Evolutionary conservation across 108 stramenopile genomes (phyloP), one percentile per base, ranked within the genome.

Genomic region (Pseudonitzschia delicatissima): DNA sequence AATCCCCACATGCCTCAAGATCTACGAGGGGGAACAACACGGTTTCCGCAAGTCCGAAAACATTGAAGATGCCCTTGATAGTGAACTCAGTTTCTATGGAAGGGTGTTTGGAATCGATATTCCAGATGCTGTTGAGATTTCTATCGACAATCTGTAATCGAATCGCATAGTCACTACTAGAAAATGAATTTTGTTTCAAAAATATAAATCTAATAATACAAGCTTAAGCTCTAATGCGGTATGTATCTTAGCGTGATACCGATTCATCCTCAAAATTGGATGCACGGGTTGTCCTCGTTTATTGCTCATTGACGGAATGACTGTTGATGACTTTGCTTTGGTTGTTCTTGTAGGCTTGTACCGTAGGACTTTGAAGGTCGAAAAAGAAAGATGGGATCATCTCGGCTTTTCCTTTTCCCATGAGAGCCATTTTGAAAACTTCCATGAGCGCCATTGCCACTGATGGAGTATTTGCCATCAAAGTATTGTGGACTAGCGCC

Each of bases 31-130:
- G 35, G 91, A 93, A 67, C 88, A 90, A 68, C 91, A 93, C 62
- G 91, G 91, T 4, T 93, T 93, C 59, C 81, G 91, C 49, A 87
- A 93, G 71, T 76, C 88, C n/a, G 83, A 86, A 64, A 87, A 93
- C 64, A 90, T 88, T 27, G 63, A 82, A 45, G 82, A 93, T 65
- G 86, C 88, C 1, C 62, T 92, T 1, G 82, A 82, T 64, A 74
- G 73, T 57, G 91, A 92, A 73, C 51, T 85, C 45, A 78, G 76
- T 15, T 92, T 92, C 63, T 92, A 77, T 68, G 80, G 85, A 3
- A 72, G 62, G 6, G 78, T 87, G 1, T 92, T 86, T 75, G 85
- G 84, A 25, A 79, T 92, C 55, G 71, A 75, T 28, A 65, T 85
- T 29, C 79, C 83, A 13, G 76, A 62, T 57, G 82, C 77, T n/a